Base-by-base conservation (phyloP, 2,329 filamentous ascomycete species). In the Magnaporthiopsis incrustans region DNA sequence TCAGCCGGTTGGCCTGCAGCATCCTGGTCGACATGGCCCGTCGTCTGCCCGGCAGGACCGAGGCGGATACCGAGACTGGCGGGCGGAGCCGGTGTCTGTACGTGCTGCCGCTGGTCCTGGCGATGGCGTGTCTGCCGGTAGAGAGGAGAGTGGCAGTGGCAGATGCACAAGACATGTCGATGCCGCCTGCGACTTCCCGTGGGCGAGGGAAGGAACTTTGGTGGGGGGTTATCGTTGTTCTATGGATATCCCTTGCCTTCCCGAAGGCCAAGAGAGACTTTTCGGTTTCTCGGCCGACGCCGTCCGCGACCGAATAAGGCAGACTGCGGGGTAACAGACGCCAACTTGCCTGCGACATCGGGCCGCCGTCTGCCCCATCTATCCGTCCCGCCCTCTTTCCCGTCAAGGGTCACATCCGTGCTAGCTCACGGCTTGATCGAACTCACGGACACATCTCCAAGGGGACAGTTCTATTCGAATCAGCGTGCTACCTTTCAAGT, bases 1-100 rank as follows among this genome's bases (percentile, higher is more conserved):
- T 80, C 66, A 87, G 71, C 64, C 76, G 76, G 69, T 82, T 85
- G 61, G 79, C 76, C 22, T 73, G 70, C 65, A 78, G 71, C 79
- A 83, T 80, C 58, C 35, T 60, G 30, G 27, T 38, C 33, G 59
- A 44, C 59, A 60, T 60, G 44, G 44, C 33, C 18, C 22, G 27
- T 30, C 22, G 18, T 53, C 44, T n/a, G 6, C 44, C 44, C 44
- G 44, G 44, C 44, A 2, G 44, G 22, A 2, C 4, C 44, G 44
- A n/a, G 44, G 44, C 44, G 44, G 44, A 6, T 53, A 18, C 44
- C n/a, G 44, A 53, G 44, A n/a, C 18, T 53, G 10, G 44, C 6
- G 18, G 44, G 22, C 44, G 22, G 44, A 18, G 18, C 38, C 44
- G n/a, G 44, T 8, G 44, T 53, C 44, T 22, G 12, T 3, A n/a